Base-by-base conservation (phyloP, 352 stramenopile species). In the Pythium dissimile region DNA sequence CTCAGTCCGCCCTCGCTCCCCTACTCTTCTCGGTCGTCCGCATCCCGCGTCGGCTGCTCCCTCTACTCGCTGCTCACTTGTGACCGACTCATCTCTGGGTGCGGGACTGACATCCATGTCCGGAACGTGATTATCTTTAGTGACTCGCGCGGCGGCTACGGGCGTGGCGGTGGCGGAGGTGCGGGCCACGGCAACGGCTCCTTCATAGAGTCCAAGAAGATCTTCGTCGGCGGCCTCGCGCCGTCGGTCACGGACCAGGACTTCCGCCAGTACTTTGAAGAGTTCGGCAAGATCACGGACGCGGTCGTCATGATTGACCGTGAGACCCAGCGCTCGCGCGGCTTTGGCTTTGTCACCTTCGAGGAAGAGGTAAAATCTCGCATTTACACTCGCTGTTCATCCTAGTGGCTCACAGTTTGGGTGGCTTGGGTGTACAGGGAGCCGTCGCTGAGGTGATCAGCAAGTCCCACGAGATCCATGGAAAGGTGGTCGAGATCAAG, bases 271-370 rank as follows among this genome's bases (percentile, higher is more conserved):
- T 97, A 98, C 73, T 98, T 98, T 54, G 84, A 95, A 54, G 79
- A 89, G 53, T 98, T 81, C 60, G 92, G 92, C 55, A 83, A 77
- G 58, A 94, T 97, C 54, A 94, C 84, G 26, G 88, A 97, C 54
- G 87, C 89, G 0, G 84, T 97, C 26, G 89, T 98, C 46, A 97
- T 97, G 91, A 91, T 96, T 53, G 91, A 98, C 64, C 86, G 90
- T 26, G 84, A 97, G 39, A 97, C 92, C 12, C 77, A 96, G 60
- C 80, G 88, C 47, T 96, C 84, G 21, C 82, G 92, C 11, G 92
- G 92, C 50, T 98, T 98, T 63, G 92, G 91, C 26, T 98, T 98
- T 58, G 75, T 98, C 26, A 97, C 86, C 13, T 98, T 97, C 62
- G 88, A 96, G 54, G 86, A 95, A 50, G 83, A 96, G 71, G 77